A percentile compares a stretch with the other conserved stretches of the same genome.
phyloP scores from a whole-genome alignment of 768 basidiomycete genomes.

The Trametes cubensis region DNA sequence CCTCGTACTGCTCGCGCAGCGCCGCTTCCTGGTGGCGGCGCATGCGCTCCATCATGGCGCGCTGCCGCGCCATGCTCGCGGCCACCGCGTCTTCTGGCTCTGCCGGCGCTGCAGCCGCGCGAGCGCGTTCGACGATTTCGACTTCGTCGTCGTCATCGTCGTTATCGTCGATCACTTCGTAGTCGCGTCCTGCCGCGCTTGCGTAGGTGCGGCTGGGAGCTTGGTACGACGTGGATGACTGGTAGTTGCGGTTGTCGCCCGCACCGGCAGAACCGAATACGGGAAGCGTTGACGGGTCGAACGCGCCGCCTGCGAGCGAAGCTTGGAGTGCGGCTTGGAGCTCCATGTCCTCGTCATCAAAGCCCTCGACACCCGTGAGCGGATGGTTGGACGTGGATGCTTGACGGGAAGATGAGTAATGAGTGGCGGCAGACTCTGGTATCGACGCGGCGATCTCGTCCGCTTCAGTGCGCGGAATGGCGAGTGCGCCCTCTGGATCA shows the following conservation, averaged over 20 bases:
- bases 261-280: neutral
- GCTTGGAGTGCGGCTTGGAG: slow-evolving; percentile 88
- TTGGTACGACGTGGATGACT: neutral
- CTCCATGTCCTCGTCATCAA: slow-evolving; percentile 86
- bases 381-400: slow-evolving; percentile 17
- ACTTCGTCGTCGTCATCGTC: slow-evolving; percentile 24
- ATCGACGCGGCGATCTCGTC: slow-evolving; percentile 72
- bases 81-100: slow-evolving; percentile 54
- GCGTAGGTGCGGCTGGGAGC: neutral
- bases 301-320: slow-evolving; percentile 51
- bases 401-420: slow-evolving; percentile 11
- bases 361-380: slow-evolving; percentile 37
- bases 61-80: slow-evolving; percentile 69
- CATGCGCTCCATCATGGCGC: slow-evolving; percentile 63
- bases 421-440: slow-evolving; percentile 43
- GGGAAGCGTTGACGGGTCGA: slow-evolving; percentile 8
- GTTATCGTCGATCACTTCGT: slow-evolving; percentile 18
- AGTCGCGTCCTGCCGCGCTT: slow-evolving; percentile 17
- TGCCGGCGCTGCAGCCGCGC: slow-evolving; percentile 21
- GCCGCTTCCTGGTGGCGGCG: slow-evolving; percentile 67
- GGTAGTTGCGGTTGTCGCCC: neutral
- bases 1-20: slow-evolving; percentile 58
- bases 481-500: slow-evolving; percentile 55
- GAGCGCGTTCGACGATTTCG: slow-evolving; percentile 21
- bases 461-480: slow-evolving; percentile 65